Base-by-base conservation (phyloP, 2,329 filamentous ascomycete genomes). In the Davidsoniella neocaledoniae region DNA sequence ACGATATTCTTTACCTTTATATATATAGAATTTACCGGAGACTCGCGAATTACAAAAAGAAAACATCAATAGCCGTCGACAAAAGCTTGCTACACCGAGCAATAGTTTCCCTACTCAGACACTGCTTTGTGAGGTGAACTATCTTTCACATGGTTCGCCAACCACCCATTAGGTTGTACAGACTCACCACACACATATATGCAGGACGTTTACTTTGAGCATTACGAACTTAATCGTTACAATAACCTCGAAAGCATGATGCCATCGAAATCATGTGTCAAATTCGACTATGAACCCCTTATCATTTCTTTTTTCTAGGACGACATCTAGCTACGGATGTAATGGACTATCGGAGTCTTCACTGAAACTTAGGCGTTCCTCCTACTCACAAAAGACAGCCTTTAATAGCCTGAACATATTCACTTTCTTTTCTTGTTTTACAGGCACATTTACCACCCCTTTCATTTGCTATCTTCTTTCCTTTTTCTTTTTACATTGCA, bases 181-280 rank as follows among this genome's bases (percentile, higher is more conserved):
- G 44, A 46, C 44, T 46, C 44, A 46, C 44, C 39, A 38, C 29
- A 38, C 37, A 37, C 44, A 46, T 38, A 33, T n/a, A 46, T 19
- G 44, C 44, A 46, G 44, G 44, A 46, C 29, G 38, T 39, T 29
- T 19, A 46, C 44, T 46, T 39, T 46, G 19, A 39, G 7, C 9
- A 33, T 33, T n/a, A 38, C 19, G 19, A 46, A 23, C 38, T 14
- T 38, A 38, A 23, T 14, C 33, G 12, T 9, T 33, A 3, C 12
- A 10, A 12, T 10, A 12, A 33, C 29, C 12, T 9, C 29, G 29
- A 33, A 10, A 33, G 29, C 8, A 33, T 33, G 29, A 9, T 10
- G 12, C 29, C 4, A 33, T 33, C 26, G 26, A 29, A 29, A 7
- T 7, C 26, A 6, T 29, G 7, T 10, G 26, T 29, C 6, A 33